Conservation (phyloP, 495 filamentous ascomycete genomes). For the Extremus antarcticus region DNA sequence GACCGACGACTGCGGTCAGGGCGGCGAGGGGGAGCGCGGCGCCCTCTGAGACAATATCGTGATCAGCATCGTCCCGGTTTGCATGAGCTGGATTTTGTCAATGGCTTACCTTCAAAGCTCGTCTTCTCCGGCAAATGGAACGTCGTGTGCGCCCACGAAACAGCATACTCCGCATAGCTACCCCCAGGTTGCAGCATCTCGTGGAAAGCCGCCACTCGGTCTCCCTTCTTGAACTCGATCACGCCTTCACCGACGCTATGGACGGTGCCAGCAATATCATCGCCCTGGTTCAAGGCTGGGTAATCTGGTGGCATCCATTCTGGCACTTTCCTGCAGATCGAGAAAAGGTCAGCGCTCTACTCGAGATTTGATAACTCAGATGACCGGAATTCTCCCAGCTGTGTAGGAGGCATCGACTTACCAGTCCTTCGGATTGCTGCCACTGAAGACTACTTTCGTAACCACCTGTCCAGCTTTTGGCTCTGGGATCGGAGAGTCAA, state of each 20-base stretch:
- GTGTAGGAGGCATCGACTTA: too few relatives aligned
- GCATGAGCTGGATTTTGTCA: too few relatives aligned
- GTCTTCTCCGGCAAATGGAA: conserved; percentile 56
- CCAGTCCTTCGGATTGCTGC: conserved; percentile 67
- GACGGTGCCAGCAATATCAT: conserved; percentile 64
- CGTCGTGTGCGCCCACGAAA: conserved; percentile 53
- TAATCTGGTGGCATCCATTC: conserved; percentile 17
- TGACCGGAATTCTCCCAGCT: too few relatives aligned
- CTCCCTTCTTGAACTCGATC: conserved; percentile 51
- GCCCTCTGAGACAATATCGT: conserved; percentile 39
- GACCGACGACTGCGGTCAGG: conserved; percentile 58
- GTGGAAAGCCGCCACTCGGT: conserved; percentile 63
- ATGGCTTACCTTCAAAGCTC: conserved; percentile 52
- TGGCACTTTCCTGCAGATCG: conserved; percentile 29
- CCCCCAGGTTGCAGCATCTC: conserved; percentile 45
- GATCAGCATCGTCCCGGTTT: too few relatives aligned
- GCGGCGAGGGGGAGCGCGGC: conserved; percentile 63
- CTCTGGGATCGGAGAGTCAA: conserved; percentile 51
- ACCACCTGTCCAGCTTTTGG: conserved; percentile 53
- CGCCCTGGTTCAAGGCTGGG: conserved; percentile 44
- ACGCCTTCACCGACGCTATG: conserved; percentile 51
- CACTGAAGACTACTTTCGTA: conserved; percentile 57
- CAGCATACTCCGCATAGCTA: conserved; percentile 60
- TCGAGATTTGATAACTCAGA: too few relatives aligned
- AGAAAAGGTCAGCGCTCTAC: too few relatives aligned